A percentile compares a stretch with the other conserved stretches of the same genome.
Conservation (phyloP, 225 moss, liverwort and hornwort genomes). For the Ulota crispa region DNA sequence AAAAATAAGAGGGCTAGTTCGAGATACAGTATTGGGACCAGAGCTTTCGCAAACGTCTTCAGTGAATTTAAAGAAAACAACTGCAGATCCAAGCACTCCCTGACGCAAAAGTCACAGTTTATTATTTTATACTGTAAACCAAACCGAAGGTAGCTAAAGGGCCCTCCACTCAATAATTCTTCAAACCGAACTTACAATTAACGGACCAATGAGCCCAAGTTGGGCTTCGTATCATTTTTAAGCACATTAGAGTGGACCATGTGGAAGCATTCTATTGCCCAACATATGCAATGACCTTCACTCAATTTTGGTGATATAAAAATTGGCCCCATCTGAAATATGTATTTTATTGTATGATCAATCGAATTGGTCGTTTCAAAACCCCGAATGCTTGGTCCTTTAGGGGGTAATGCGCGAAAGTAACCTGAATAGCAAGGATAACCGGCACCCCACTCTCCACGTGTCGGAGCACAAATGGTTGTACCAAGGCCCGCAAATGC, state of each 20-base stretch:
- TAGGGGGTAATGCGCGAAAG: neutral
- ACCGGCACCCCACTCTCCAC: constrained; percentile 67
- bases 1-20: neutral
- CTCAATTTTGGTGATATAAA: neutral
- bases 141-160: neutral
- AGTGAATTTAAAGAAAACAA: neutral
- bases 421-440: constrained; percentile 76
- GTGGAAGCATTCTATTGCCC: neutral
- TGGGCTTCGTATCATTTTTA: neutral
- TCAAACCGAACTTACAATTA: neutral
- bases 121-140: neutral
- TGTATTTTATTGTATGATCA: neutral
- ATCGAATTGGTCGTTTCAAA: neutral
- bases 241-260: neutral
- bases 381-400: neutral
- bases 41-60: neutral
- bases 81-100: neutral
- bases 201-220: neutral
- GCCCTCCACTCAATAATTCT: neutral
- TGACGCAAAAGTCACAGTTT: neutral
- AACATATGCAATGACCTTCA: neutral
- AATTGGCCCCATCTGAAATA: neutral
- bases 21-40: neutral
- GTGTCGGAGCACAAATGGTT: constrained; percentile 69
- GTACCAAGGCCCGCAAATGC: constrained; percentile 61